phyloP scores from a whole-genome alignment of 2,329 filamentous ascomycete species.

The Alternaria gansuensis region DNA sequence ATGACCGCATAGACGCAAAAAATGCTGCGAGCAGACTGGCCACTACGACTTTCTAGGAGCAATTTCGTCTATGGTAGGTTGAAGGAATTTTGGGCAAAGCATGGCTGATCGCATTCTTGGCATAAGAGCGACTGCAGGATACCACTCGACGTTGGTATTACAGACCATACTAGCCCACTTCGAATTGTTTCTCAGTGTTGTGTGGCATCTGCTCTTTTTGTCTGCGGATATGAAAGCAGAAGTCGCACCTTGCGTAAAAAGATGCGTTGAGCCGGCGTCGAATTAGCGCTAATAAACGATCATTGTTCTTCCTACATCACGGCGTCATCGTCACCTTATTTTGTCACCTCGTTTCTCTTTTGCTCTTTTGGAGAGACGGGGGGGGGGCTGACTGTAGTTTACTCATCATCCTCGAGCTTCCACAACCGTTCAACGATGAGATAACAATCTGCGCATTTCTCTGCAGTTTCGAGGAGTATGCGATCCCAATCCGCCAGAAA shows the following conservation, averaged over 20 bases:
- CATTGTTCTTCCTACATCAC: neutral
- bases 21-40: constrained; percentile 95
- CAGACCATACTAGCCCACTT: constrained; percentile 13
- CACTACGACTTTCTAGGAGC: constrained; percentile 82
- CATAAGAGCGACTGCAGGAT: constrained; percentile 13
- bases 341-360: neutral
- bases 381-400: neutral
- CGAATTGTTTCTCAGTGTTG: neutral
- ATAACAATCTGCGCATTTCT: neutral
- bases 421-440: neutral
- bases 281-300: constrained; percentile 5
- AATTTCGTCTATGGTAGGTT: constrained; percentile 21
- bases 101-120: constrained; percentile 11
- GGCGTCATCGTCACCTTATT: neutral
- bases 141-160: constrained; percentile 16
- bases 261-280: neutral
- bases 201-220: neutral
- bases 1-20: constrained; percentile 91
- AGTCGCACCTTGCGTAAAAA: neutral
- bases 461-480: neutral
- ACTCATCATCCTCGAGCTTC: neutral
- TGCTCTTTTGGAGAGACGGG: neutral
- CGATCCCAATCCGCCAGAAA: neutral
- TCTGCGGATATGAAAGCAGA: constrained; percentile 1
- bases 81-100: constrained; percentile 5